phyloP scores from a whole-genome alignment of 805 yeast species.

The Sporopachydermia lactativora region DNA sequence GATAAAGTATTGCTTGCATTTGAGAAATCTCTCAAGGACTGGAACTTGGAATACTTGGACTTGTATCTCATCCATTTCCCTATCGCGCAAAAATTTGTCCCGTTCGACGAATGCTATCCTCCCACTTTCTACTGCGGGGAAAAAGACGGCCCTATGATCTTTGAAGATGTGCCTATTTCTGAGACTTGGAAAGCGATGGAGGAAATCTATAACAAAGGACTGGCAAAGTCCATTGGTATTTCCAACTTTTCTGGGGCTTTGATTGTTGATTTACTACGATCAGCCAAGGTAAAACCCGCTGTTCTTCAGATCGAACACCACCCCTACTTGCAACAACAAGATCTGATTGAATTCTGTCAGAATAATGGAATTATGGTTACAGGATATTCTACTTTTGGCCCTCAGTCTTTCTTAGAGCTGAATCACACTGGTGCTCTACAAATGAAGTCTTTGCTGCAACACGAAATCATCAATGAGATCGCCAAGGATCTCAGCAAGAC shows the following conservation, averaged over 20 bases:
- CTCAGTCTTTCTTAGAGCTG: constrained; percentile 65
- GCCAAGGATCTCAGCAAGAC: constrained; percentile 42
- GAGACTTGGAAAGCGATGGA: constrained; percentile 76
- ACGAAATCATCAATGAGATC: constrained; percentile 36
- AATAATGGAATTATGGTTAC: constrained; percentile 47
- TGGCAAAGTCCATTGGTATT: constrained; percentile 66
- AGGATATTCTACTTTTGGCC: constrained; percentile 78
- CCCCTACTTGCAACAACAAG: constrained; percentile 73
- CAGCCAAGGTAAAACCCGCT: constrained; percentile 57
- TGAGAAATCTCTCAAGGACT: constrained; percentile 49
- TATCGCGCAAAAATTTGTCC: constrained; percentile 70
- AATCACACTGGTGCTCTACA: constrained; percentile 35
- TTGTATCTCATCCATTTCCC: constrained; percentile 86
- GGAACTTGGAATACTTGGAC: constrained; percentile 59
- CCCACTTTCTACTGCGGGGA: constrained; percentile 55
- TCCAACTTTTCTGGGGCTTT: constrained; percentile 61
- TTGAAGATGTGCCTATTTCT: constrained; percentile 52
- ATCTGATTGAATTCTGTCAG: constrained; percentile 46
- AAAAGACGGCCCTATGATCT: constrained; percentile 21
- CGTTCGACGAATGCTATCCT: constrained; percentile 67
- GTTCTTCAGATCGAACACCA: constrained; percentile 85
- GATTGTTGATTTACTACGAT: constrained; percentile 56
- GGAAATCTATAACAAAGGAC: constrained; percentile 44
- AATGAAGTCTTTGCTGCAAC: constrained; percentile 42
- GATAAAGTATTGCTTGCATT: constrained; percentile 54